Conservation (phyloP, 208 protist genomes). For the Crithidia bombi region DNA sequence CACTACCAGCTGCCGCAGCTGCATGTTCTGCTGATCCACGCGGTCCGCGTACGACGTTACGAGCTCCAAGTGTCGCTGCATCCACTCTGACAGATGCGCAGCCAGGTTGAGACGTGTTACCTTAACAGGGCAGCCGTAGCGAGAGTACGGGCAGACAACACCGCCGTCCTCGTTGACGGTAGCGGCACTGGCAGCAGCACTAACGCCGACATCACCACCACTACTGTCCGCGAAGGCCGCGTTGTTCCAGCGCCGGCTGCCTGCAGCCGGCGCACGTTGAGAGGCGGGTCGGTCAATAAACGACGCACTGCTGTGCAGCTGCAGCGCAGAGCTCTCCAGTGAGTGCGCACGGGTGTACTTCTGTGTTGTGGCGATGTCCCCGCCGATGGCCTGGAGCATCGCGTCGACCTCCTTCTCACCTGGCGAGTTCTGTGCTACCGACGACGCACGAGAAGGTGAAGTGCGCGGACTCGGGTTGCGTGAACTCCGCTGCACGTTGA, state of each 20-base stretch:
- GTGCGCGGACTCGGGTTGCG: neutral
- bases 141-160: conserved; percentile 66
- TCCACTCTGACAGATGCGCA: conserved; percentile 54
- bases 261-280: conserved; percentile 18
- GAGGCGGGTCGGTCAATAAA: conserved; percentile 20
- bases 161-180: conserved; percentile 13
- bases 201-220: neutral
- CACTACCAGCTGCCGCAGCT: conserved; percentile 64
- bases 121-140: conserved; percentile 65
- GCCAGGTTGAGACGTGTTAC: conserved; percentile 52
- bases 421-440: neutral
- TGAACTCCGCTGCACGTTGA: neutral
- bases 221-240: neutral
- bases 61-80: conserved; percentile 65
- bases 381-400: neutral
- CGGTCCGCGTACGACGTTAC: conserved; percentile 76
- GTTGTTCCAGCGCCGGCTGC: conserved; percentile 14
- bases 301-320: conserved; percentile 18
- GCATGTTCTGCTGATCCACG: conserved; percentile 70
- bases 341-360: conserved; percentile 32
- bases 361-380: conserved; percentile 22
- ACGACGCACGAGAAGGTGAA: neutral
- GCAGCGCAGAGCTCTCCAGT: conserved; percentile 2
- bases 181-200: neutral
- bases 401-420: neutral